Conservation (phyloP, 2,329 filamentous ascomycete species). For the Arthrinium phaeospermum region DNA sequence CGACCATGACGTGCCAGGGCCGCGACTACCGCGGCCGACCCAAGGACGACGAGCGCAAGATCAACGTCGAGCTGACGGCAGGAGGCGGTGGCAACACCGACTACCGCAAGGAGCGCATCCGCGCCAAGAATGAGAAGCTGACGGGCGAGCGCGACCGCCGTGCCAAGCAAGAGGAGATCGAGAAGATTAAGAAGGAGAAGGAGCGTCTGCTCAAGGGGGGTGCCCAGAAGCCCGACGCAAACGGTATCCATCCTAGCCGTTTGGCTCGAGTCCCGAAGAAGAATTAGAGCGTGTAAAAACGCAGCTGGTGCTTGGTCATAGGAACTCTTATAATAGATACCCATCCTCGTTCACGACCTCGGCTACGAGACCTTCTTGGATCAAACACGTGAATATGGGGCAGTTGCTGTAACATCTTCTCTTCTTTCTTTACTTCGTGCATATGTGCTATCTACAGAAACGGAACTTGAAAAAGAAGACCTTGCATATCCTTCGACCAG, state of each 20-base stretch:
- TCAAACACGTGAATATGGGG: background rate
- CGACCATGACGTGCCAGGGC: slow-evolving; percentile 62
- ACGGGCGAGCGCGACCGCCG: slow-evolving; percentile 65
- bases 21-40: slow-evolving; percentile 43
- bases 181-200: slow-evolving; percentile 45
- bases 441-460: slow-evolving; percentile 27
- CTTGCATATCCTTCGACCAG: slow-evolving; percentile 20
- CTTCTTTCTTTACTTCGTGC: slow-evolving; percentile 17
- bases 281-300: background rate
- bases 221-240: slow-evolving; percentile 38
- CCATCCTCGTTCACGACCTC: background rate
- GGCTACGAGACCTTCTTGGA: background rate
- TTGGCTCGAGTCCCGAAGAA: slow-evolving; percentile 39
- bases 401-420: background rate
- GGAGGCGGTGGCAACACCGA: slow-evolving; percentile 84
- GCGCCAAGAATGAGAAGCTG: slow-evolving; percentile 84
- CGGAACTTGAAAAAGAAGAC: slow-evolving; percentile 19
- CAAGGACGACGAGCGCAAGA: slow-evolving; percentile 66
- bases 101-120: slow-evolving; percentile 76
- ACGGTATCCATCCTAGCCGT: slow-evolving; percentile 58
- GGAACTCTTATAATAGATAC: slow-evolving; percentile 7
- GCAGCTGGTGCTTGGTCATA: background rate
- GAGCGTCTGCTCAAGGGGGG: slow-evolving; percentile 35
- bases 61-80: slow-evolving; percentile 93
- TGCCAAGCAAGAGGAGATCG: slow-evolving; percentile 49